phyloP scores from a whole-genome alignment of 768 basidiomycete genomes.

The Cystobasidium ongulense region DNA sequence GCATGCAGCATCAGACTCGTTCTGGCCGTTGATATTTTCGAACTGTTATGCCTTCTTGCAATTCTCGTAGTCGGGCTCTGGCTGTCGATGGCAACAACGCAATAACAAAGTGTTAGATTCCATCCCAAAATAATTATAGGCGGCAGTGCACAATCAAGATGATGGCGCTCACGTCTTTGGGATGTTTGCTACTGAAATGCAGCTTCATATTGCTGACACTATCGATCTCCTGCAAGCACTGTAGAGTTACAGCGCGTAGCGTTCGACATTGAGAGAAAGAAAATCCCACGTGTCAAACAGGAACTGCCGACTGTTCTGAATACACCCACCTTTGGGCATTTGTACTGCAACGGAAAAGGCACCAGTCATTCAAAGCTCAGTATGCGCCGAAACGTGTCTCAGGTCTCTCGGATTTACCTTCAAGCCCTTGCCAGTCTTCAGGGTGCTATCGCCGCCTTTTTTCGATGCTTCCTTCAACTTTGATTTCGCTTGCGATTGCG shows the following conservation, averaged over 20 bases:
- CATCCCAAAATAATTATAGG: background rate
- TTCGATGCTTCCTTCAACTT: background rate
- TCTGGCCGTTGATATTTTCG: too few species aligned
- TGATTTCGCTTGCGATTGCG: constrained; percentile 2
- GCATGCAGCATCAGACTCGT: too few species aligned
- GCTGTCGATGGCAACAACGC: background rate
- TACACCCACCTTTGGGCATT: constrained; percentile 5
- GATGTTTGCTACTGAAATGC: constrained; percentile 8
- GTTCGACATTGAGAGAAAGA: background rate
- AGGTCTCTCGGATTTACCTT: background rate
- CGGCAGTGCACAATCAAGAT: background rate
- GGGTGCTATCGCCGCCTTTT: constrained; percentile 13
- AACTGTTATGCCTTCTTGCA: constrained; percentile 16
- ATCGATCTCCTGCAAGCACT: constrained; percentile 27
- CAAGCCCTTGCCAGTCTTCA: constrained; percentile 9
- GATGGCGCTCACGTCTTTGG: constrained; percentile 5
- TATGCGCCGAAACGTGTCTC: background rate
- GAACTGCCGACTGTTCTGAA: background rate
- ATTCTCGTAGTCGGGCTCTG: constrained; percentile 10
- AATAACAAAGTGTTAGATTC: background rate
- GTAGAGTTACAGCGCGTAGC: background rate
- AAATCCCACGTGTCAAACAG: background rate
- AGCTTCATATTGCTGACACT: constrained; percentile 12
- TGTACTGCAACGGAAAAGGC: constrained; percentile 6
- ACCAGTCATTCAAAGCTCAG: background rate